Conservation (phyloP, 2,329 filamentous ascomycete species). For the Alternaria brassicae region DNA sequence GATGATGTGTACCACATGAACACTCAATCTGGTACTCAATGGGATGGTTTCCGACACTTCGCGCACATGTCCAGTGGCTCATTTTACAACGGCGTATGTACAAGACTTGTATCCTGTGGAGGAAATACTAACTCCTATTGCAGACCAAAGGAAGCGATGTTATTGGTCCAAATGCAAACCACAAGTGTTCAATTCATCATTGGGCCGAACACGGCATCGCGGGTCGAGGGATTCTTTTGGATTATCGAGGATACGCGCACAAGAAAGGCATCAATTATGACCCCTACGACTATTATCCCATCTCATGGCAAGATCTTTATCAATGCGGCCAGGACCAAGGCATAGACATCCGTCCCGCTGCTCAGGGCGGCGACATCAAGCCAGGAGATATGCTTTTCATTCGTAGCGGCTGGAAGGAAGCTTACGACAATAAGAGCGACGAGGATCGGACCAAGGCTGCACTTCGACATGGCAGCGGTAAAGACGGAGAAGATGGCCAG, state of each 20-base stretch:
- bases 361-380: slow-evolving; percentile 62
- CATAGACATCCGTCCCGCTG: slow-evolving; percentile 65
- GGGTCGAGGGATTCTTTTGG: slow-evolving; percentile 54
- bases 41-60: slow-evolving; percentile 57
- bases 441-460: slow-evolving; percentile 47
- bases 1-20: slow-evolving; percentile 55
- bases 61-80: slow-evolving; percentile 49
- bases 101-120: accelerated
- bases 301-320: slow-evolving; percentile 59
- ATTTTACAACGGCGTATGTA: slow-evolving; percentile 52
- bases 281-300: slow-evolving; percentile 52
- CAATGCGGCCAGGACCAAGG: slow-evolving; percentile 66
- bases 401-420: slow-evolving; percentile 68
- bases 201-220: slow-evolving; percentile 56
- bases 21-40: slow-evolving; percentile 56
- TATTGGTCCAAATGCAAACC: slow-evolving; percentile 48
- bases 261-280: slow-evolving; percentile 54
- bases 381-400: slow-evolving; percentile 72
- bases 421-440: slow-evolving; percentile 57
- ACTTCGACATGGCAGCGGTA: slow-evolving; percentile 54
- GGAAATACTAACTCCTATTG: not conserved
- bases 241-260: slow-evolving; percentile 53
- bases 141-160: slow-evolving; percentile 53
- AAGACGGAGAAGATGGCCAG: slow-evolving; percentile 49
- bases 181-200: slow-evolving; percentile 56